Evolutionary conservation across 1,139 yeast genomes (phyloP), one percentile per base, ranked within the genome.

Genomic region (Suhomyces wounanorum): DNA sequence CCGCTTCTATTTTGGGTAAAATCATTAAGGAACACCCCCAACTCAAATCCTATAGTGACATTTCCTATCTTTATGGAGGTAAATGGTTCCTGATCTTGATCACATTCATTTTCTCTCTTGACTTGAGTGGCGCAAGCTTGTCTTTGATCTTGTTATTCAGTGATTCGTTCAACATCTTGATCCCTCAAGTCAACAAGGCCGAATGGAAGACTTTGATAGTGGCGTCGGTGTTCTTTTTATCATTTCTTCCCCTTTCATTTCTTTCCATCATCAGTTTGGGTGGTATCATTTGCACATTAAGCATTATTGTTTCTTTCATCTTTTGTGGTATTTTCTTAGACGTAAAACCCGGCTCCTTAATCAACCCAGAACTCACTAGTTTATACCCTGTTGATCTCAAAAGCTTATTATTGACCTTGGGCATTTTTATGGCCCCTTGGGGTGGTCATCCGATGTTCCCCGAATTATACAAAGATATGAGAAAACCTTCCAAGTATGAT

Each of bases 371-470:
- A 62, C 43, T 56, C 1, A 72, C 78, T 0, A 69, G 73, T 48
- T 51, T 80, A 47, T 79, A 82, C 73, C 96, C 96, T 1, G 63
- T 68, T 11, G 73, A 77, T 41, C 65, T 74, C 57, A 67, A 68
- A 31, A 70, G 77, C 40, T 75, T 85, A 5, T 75, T 89, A 26
- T 70, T 87, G 36, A 78, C 90, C 5, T 76, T 87, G 55, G 96
- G 96, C 6, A 78, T 89, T 41, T 79, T 87, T 58, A 85, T 89
- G 85, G 88, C 95, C 8, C 92, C 94, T 14, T 89, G 94, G 89
- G 95, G 96, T 55, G 96, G 96, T 3, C 96, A 89, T 66, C 91
- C 95, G 0, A 89, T 89, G 18, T 87, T 87, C 59, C 96, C 96
- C 1, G 89, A 87, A 61, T 73, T 89, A 47, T 86, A 84, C 65